phyloP scores from a whole-genome alignment of 1,284 basidiomycete species.

The Spongiforma sp. region DNA sequence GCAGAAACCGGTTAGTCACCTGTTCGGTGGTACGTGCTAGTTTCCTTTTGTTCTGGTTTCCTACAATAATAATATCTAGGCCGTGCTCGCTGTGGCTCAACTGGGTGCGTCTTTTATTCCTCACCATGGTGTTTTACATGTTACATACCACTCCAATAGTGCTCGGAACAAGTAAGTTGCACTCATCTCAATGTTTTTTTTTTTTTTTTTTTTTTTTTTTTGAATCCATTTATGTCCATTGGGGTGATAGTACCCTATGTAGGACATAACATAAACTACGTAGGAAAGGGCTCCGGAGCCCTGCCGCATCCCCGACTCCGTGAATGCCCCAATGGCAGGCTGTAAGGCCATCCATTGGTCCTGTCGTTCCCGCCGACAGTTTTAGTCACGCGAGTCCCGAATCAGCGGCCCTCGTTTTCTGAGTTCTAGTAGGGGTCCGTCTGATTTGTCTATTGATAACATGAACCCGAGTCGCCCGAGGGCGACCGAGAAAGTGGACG shows the following conservation, averaged over 20 bases:
- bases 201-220: not conserved
- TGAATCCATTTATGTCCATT: no score
- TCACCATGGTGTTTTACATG: not conserved
- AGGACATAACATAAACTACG: not conserved
- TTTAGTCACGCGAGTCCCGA: not conserved
- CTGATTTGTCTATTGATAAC: no score
- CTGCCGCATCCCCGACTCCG: not conserved
- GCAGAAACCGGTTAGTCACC: slow-evolving; percentile 3
- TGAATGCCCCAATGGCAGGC: not conserved
- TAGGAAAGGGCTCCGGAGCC: not conserved
- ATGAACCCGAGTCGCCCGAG: no score
- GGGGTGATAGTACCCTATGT: not conserved
- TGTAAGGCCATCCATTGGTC: not conserved
- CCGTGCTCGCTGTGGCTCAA: not conserved
- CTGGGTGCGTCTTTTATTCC: slow-evolving; percentile 2
- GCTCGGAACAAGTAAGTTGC: slow-evolving; percentile 1
- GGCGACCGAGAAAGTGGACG: no score
- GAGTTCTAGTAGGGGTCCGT: no score
- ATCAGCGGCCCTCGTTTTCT: not conserved
- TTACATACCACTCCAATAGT: slow-evolving; percentile 1
- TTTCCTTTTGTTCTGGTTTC: not conserved
- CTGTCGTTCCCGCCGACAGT: not conserved
- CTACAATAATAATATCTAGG: not conserved
- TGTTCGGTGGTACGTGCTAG: slow-evolving; percentile 7
- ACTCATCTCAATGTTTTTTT: not conserved